Evolutionary conservation across 2,329 filamentous ascomycete genomes (phyloP), one percentile per base, ranked within the genome.

Genomic region (Stachybotrys echinatus): DNA sequence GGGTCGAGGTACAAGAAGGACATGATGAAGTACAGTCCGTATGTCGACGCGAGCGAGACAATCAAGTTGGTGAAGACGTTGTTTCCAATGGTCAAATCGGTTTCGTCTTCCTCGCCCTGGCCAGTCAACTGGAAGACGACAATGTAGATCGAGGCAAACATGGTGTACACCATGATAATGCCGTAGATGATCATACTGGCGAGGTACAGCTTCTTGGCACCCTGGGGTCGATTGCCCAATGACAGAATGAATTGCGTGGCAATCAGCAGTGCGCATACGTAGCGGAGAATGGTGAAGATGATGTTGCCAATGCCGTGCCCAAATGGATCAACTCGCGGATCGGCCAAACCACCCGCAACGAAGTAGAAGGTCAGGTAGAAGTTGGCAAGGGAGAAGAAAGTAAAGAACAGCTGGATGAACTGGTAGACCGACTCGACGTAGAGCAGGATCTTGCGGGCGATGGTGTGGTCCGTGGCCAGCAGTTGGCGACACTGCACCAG

Each of bases 321-420:
- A 59, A 99, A 99, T 0, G 95, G 95, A 67, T 99, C 94, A 56
- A 95, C 76, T 22, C 75, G 74, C 0, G 81, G 74, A 61, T 97
- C 90, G 0, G 88, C 81, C 17, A 99, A 79, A 39, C 92, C 95
- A 42, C 94, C 94, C 20, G 91, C 91, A 57, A 99, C 87, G 74
- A 99, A 99, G 79, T 92, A 99, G 73, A 99, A 99, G 51, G 92
- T 95, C 48, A 99, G 84, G 69, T 97, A 99, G 77, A 97, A 99
- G 75, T 99, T 99, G 68, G 92, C 92, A 39, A 99, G 83, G 12
- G 92, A 96, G 75, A 99, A 97, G 75, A 90, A 99, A 43, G 94
- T 99, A 74, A 99, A 99, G 53, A 95, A 69, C 14, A 99, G 82
- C 63, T 91, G 88, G 58, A 97, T 79, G 65, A 95, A 87, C 67